Evolutionary conservation across 192 early-diverging fungal species (phyloP), one percentile per base, ranked within the genome.

Genomic region (Gamsiella multidivaricata): DNA sequence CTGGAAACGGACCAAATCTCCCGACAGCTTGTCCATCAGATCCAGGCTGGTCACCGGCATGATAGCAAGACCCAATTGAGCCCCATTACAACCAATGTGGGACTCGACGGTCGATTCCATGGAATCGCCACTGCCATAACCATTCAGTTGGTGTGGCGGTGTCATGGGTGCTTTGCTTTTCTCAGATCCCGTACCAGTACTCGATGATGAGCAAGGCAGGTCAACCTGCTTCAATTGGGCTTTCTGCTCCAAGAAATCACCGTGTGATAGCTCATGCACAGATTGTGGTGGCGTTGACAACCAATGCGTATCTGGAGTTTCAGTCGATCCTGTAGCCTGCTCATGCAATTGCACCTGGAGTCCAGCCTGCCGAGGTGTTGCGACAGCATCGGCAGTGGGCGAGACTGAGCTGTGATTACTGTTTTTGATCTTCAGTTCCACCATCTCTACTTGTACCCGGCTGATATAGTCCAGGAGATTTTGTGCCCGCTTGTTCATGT

Each of bases 401-500:
- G 39, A 46, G n/a, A 5, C 2, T 33, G 2, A n/a, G 39, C 18
- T 14, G 4, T 22, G 36, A 20, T 45, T 11, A 3, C n/a, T 39
- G 15, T 26, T 23, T 37, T 32, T 66, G 8, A 29, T 54, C 32
- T 62, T 42, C 15, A 65, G 42, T 6, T 81, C 70, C 6, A 56
- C 59, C 83, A 82, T 85, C 32, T 80, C 76, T 14, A 81, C 68
- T 53, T 85, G 83, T 8, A 80, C 50, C 6, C 88, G 79, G 28
- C 75, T 65, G 8, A 90, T 82, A 61, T 86, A 90, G 28, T 91
- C 90, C 32, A 85, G 69, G 26, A 91, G 70, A 33, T 87, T 88
- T 70, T 88, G 91, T 14, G 86, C 84, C 12, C 90, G 82, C 62
- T 85, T 87, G 69, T 79, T 88, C 90, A 91, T 91, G 52, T 91